Percentiles rank a stretch among this genome's conserved stretches.
Conservation (phyloP, 441 rosid genomes). For the Pelargonium myrrhifolium region DNA sequence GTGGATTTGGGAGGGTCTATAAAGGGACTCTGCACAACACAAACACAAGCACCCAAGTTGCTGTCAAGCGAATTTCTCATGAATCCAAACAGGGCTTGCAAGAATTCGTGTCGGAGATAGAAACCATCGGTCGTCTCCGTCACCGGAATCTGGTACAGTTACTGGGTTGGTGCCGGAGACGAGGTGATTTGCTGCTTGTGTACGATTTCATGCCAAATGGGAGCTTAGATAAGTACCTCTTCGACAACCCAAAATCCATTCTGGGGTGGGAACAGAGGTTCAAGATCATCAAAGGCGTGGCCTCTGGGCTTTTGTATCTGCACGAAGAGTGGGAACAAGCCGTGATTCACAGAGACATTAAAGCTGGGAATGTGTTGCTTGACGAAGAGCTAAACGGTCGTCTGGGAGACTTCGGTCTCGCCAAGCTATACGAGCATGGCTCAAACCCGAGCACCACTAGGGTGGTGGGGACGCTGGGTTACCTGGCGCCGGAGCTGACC, state of each 20-base stretch:
- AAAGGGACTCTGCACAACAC: slow-evolving; percentile 53
- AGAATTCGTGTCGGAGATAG: slow-evolving; percentile 70
- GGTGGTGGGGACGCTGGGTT: slow-evolving; percentile 83
- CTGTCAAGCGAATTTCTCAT: slow-evolving; percentile 64
- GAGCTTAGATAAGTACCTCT: slow-evolving; percentile 75
- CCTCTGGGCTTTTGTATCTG: slow-evolving; percentile 70
- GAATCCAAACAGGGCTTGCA: slow-evolving; percentile 74
- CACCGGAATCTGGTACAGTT: slow-evolving; percentile 82
- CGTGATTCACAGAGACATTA: slow-evolving; percentile 80
- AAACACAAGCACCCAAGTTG: slow-evolving; percentile 48
- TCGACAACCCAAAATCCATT: slow-evolving; percentile 50
- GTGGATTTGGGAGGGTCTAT: too few relatives aligned
- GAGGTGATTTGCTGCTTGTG: too few relatives aligned
- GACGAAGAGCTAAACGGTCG: slow-evolving; percentile 65
- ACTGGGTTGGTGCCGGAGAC: slow-evolving; percentile 82
- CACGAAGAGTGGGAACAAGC: slow-evolving; percentile 88
- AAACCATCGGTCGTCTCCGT: slow-evolving; percentile 71
- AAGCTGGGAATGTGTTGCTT: too few relatives aligned
- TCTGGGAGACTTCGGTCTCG: slow-evolving; percentile 80
- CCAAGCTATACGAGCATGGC: slow-evolving; percentile 71
- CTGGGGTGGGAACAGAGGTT: slow-evolving; percentile 77
- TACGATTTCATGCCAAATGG: slow-evolving; percentile 79
- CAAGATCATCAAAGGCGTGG: slow-evolving; percentile 63
- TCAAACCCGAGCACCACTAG: slow-evolving; percentile 55
- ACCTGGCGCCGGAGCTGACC: slow-evolving; percentile 83